Conservation (phyloP, 2,329 filamentous ascomycete genomes). For the Curvularia eragrostidis region DNA sequence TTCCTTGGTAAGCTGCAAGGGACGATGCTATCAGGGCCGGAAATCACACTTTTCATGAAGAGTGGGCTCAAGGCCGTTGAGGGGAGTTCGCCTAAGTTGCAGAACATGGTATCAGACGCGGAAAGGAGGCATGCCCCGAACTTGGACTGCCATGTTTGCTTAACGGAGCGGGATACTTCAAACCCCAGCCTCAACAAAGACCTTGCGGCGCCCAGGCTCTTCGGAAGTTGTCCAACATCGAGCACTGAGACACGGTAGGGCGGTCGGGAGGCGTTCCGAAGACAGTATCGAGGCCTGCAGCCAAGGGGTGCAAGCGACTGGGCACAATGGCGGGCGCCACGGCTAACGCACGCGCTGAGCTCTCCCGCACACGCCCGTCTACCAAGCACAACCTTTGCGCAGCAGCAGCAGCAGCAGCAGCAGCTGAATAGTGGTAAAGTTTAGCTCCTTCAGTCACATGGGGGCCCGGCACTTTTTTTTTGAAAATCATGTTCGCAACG, state of each 20-base stretch:
- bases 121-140: not conserved
- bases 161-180: not conserved
- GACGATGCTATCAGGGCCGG: conserved; percentile 6
- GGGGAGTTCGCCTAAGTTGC: conserved; percentile 14
- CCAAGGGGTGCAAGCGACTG: conserved; percentile 2
- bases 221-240: not conserved
- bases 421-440: not conserved
- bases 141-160: not conserved
- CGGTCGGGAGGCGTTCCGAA: conserved; percentile 6
- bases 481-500: conserved; percentile 17
- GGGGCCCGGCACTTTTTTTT: conserved; percentile 7
- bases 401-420: no score
- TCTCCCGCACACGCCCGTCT: conserved; percentile 1
- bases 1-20: conserved; percentile 4
- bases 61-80: conserved; percentile 1
- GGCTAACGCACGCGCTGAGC: conserved; percentile 3
- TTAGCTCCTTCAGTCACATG: conserved; percentile 1
- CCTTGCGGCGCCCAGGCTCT: not conserved
- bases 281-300: conserved; percentile 2
- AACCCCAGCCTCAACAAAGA: not conserved
- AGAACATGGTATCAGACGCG: not conserved
- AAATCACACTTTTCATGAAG: conserved; percentile 11
- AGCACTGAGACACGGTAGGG: not conserved
- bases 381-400: conserved; percentile 5
- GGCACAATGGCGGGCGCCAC: conserved; percentile 3